These are phyloP conservation scores for Fraxinus excelsior DNA, from an alignment of 257 asterid species.

Conservation along the genomic window DNA sequence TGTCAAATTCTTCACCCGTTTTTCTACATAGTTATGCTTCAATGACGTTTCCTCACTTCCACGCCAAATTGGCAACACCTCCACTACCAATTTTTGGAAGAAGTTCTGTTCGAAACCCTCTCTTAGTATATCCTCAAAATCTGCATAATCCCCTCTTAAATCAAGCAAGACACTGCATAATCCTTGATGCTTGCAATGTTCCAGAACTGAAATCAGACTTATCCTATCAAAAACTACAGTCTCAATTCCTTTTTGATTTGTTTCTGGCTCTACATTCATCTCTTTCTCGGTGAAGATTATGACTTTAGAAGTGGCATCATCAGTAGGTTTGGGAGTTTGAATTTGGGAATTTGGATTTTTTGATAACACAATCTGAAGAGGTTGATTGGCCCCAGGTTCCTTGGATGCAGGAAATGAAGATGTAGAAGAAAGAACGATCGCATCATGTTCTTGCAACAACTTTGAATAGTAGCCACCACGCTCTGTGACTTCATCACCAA, in stretches of 20 bases:
- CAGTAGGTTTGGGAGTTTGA: slow-evolving; percentile 28
- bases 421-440: slow-evolving; percentile 50
- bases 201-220: slow-evolving; percentile 60
- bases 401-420: slow-evolving; percentile 50
- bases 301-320: slow-evolving; percentile 39
- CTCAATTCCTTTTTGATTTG: slow-evolving; percentile 45
- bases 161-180: slow-evolving; percentile 73
- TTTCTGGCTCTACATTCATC: slow-evolving; percentile 28
- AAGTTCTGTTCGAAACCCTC: slow-evolving; percentile 63
- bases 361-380: slow-evolving; percentile 60
- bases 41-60: slow-evolving; percentile 34
- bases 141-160: slow-evolving; percentile 43
- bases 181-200: slow-evolving; percentile 70
- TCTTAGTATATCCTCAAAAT: slow-evolving; percentile 56
- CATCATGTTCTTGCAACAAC: slow-evolving; percentile 83
- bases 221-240: slow-evolving; percentile 40
- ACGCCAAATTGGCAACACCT: slow-evolving; percentile 62
- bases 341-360: slow-evolving; percentile 31
- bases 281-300: slow-evolving; percentile 45
- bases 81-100: slow-evolving; percentile 78
- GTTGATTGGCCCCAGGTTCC: slow-evolving; percentile 85
- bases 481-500: slow-evolving; percentile 56
- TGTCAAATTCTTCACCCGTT: slow-evolving; percentile 50
- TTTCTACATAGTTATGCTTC: slow-evolving; percentile 30
- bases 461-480: slow-evolving; percentile 86